Evolutionary conservation across 1,139 yeast genomes (phyloP).

Genomic region (Protomyces inundatus): DNA sequence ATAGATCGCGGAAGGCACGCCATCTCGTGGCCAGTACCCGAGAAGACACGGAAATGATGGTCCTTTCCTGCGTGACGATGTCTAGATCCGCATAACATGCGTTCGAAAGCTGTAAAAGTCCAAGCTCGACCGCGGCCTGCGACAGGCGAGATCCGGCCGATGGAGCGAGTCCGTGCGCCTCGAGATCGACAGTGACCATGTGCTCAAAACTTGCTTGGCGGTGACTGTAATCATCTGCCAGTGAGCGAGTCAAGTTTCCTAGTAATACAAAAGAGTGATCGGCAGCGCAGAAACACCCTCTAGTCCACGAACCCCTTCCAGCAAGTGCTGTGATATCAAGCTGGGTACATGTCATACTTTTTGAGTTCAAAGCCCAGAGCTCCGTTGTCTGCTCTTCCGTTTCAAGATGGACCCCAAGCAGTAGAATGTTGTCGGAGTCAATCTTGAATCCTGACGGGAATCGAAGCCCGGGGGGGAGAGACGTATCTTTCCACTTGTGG

Average conservation of each 20-base stretch:
- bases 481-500: no score
- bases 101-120: conserved; percentile 5
- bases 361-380: conserved; percentile 25
- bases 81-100: conserved; percentile 26
- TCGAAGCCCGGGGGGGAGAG: conserved; percentile 33
- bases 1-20: conserved; percentile 14
- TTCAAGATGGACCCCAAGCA: conserved; percentile 31
- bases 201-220: conserved; percentile 29
- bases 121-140: conserved; percentile 19
- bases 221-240: conserved; percentile 29
- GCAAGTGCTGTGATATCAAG: conserved; percentile 7
- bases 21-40: conserved; percentile 22
- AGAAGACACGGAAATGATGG: conserved; percentile 27
- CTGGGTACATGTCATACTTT: conserved; percentile 14
- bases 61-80: conserved; percentile 27
- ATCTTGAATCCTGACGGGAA: conserved; percentile 32
- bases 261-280: conserved; percentile 18
- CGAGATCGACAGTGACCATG: conserved; percentile 25
- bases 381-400: conserved; percentile 23
- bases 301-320: conserved; percentile 28
- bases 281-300: conserved; percentile 16
- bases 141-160: not conserved
- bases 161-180: conserved; percentile 24
- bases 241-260: conserved; percentile 26
- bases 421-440: conserved; percentile 29